Evolutionary conservation across 306 rosid species (phyloP).

Genomic region (Cucumis melo): DNA sequence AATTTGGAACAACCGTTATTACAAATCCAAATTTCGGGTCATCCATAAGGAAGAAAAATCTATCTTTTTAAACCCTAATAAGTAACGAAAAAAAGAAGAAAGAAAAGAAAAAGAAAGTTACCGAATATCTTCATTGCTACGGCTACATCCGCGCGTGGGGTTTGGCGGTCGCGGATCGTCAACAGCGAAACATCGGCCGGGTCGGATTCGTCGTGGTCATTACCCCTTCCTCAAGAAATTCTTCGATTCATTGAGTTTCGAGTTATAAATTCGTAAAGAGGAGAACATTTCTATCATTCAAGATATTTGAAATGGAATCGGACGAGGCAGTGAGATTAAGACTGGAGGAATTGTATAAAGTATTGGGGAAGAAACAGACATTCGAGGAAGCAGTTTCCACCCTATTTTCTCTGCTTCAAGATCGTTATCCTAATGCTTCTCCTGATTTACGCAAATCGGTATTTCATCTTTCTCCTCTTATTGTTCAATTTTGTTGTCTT

Average conservation of each 20-base stretch:
- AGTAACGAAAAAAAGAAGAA: too few relatives aligned
- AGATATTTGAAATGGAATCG: slow-evolving; percentile 29
- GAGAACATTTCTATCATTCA: not conserved
- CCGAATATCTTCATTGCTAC: not conserved
- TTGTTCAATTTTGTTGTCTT: not conserved
- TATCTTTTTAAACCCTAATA: too few relatives aligned
- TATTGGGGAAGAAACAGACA: slow-evolving; percentile 11
- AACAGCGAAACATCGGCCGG: not conserved
- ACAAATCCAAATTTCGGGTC: too few relatives aligned
- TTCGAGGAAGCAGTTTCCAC: slow-evolving; percentile 36
- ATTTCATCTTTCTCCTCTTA: not conserved
- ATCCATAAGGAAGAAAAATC: too few relatives aligned
- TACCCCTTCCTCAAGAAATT: slow-evolving; percentile 8
- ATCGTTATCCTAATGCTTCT: slow-evolving; percentile 46
- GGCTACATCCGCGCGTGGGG: not conserved
- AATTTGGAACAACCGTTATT: too few relatives aligned
- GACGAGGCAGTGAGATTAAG: slow-evolving; percentile 34
- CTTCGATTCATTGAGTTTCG: not conserved
- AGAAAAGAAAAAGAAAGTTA: too few relatives aligned
- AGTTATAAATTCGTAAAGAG: not conserved
- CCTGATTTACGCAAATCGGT: slow-evolving; percentile 54
- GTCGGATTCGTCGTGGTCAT: not conserved
- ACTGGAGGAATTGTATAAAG: slow-evolving; percentile 65
- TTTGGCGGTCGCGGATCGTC: not conserved
- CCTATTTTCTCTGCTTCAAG: slow-evolving; percentile 34